Base-by-base conservation (phyloP, 1,284 basidiomycete genomes). In the Gomphus bonarii region DNA sequence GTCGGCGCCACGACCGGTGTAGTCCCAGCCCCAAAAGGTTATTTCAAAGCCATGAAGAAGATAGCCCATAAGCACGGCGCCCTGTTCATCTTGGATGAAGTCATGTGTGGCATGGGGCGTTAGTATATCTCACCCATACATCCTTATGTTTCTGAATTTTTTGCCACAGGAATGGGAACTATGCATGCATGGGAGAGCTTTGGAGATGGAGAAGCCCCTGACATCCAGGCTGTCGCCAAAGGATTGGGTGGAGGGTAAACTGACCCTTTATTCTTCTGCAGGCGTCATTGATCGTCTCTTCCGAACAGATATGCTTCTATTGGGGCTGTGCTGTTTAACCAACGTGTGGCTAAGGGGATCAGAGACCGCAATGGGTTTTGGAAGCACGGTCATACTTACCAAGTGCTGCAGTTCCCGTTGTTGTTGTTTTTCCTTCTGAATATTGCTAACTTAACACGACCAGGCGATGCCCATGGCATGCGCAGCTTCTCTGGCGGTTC, bases 311-410 rank as follows among this genome's bases (percentile, higher is more conserved):
- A 91, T 69, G 85, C 80, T 7, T 76, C 88, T n/a, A 89, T 93
- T 54, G 88, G 88, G 12, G 90, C 88, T 0, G 75, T 90, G 3
- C 77, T 93, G 46, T 77, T 91, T 67, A 83, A 80, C n/a, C 76
- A 82, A 62, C 76, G 75, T 57, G 78, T 94, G 38, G 82, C 85
- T 1, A 75, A 81, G 56, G 88, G 83, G 4, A 76, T 94, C 59
- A 74, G 77, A 8, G 77, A 75, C 57, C 74, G 79, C 40, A 79
- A 82, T 7, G 88, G 86, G 30, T 72, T 84, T 61, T 82, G 84
- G 77, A 86, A 86, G 66, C 89, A 92, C 66, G 91, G 90, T 0
- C 89, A 92, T 68, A 93, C 91, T 0, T 94, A 90, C 67, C 89
- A 91, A 74, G 85, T 79, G 63, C 22, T 63, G 50, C 35, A 28